A percentile compares a stretch with the other conserved stretches of the same genome.
These are phyloP conservation scores for Tolypocladium tundrense DNA, from an alignment of 2,329 filamentous ascomycete species.

Conservation along the genomic window DNA sequence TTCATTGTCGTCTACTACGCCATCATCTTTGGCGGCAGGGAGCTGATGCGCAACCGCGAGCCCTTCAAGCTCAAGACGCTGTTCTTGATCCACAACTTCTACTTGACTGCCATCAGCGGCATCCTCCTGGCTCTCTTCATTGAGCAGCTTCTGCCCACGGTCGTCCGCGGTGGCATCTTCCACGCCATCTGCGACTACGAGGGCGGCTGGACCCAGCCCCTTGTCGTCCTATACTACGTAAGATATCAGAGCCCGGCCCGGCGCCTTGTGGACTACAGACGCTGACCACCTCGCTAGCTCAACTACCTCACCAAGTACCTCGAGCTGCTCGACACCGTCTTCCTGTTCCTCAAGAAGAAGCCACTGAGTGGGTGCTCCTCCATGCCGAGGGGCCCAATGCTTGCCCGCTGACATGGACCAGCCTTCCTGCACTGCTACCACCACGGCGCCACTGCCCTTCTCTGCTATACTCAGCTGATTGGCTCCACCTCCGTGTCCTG, in stretches of 20 bases:
- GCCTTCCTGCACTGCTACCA: slow-evolving; percentile 98
- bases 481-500: slow-evolving; percentile 89
- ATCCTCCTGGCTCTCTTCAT: slow-evolving; percentile 74
- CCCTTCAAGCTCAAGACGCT: slow-evolving; percentile 78
- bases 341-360: slow-evolving; percentile 99
- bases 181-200: slow-evolving; percentile 69
- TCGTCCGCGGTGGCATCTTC: slow-evolving; percentile 76
- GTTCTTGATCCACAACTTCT: slow-evolving; percentile 96
- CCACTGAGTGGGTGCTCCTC: slow-evolving; percentile 50
- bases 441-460: slow-evolving; percentile 89
- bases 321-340: slow-evolving; percentile 89
- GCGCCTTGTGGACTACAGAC: neutral
- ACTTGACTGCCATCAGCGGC: slow-evolving; percentile 77
- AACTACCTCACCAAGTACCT: slow-evolving; percentile 99
- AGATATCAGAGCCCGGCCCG: slow-evolving; percentile 21
- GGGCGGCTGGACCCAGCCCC: slow-evolving; percentile 87
- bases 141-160: slow-evolving; percentile 80
- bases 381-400: neutral
- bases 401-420: slow-evolving; percentile 24
- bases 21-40: slow-evolving; percentile 85
- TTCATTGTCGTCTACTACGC: slow-evolving; percentile 85
- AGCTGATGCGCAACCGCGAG: slow-evolving; percentile 79
- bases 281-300: slow-evolving; percentile 50
- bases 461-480: slow-evolving; percentile 96
- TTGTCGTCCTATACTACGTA: slow-evolving; percentile 96